Evolutionary conservation across 2,329 filamentous ascomycete genomes (phyloP).

Genomic region (Colletotrichum cuscutae): DNA sequence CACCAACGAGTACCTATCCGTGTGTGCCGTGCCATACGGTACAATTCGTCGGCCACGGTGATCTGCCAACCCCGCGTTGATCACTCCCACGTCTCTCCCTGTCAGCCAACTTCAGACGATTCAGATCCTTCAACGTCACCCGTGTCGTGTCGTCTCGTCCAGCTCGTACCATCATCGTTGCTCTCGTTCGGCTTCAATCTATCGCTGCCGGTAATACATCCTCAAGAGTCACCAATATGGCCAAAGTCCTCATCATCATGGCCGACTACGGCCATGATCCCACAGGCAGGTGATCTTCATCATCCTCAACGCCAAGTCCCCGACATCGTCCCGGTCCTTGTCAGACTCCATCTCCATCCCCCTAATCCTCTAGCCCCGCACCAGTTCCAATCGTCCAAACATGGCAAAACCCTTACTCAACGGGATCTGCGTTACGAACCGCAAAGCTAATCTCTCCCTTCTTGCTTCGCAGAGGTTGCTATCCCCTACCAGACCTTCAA

Average conservation of each 20-base stretch:
- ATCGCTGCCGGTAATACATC: background rate
- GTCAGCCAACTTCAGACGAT: background rate
- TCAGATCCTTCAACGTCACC: background rate
- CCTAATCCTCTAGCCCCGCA: background rate
- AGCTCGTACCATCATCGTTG: background rate
- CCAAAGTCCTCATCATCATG: constrained; percentile 60
- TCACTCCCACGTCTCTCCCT: background rate
- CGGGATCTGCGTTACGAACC: constrained; percentile 14
- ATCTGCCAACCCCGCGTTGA: constrained; percentile 17
- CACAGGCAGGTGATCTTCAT: constrained; percentile 50
- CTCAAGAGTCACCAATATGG: constrained; percentile 35
- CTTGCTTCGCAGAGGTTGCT: constrained; percentile 54
- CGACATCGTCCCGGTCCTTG: background rate
- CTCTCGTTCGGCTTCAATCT: background rate
- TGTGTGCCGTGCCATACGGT: background rate
- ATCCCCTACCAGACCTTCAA: constrained; percentile 60
- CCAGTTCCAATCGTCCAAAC: background rate
- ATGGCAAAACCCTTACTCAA: background rate
- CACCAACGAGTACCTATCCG: constrained; percentile 42
- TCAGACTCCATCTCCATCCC: background rate
- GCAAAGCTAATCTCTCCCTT: constrained; percentile 19
- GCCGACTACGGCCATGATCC: constrained; percentile 66
- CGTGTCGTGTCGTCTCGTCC: background rate
- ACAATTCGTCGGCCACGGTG: background rate
- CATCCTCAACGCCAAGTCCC: background rate